Conservation (phyloP, 2,329 filamentous ascomycete genomes). For the Aspergillus unguis region DNA sequence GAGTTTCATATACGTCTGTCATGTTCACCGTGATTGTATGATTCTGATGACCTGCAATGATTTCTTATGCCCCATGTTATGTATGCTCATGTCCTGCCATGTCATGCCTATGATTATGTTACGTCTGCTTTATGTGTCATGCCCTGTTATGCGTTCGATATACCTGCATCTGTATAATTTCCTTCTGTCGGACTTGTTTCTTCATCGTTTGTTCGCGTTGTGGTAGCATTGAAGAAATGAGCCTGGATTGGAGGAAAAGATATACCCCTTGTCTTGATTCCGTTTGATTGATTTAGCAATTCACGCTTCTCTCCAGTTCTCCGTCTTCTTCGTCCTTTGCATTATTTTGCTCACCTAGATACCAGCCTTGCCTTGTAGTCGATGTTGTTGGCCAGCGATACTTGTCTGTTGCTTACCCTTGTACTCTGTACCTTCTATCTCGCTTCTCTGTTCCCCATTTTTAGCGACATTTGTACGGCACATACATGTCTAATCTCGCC, state of each 20-base stretch:
- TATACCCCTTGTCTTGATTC: conserved; percentile 17
- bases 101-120: conserved; percentile 8
- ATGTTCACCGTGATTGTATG: conserved; percentile 27
- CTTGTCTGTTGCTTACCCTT: too few species aligned
- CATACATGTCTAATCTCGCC: too few species aligned
- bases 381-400: too few species aligned
- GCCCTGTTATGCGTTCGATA: conserved; percentile 2
- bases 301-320: too few species aligned
- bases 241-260: conserved; percentile 18
- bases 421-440: too few species aligned
- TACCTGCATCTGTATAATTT: conserved; percentile 19
- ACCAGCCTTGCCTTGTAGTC: too few species aligned
- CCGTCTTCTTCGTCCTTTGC: too few species aligned
- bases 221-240: conserved; percentile 18
- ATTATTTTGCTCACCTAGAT: too few species aligned
- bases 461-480: too few species aligned
- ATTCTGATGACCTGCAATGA: conserved; percentile 28
- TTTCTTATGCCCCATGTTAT: conserved; percentile 15
- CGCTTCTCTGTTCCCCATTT: too few species aligned
- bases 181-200: conserved; percentile 14
- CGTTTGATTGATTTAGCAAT: too few species aligned
- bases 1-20: conserved; percentile 24
- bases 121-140: conserved; percentile 5
- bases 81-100: conserved; percentile 11
- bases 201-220: conserved; percentile 13